Base-by-base conservation (phyloP, 768 basidiomycete genomes). In the Termitomyces sp. region DNA sequence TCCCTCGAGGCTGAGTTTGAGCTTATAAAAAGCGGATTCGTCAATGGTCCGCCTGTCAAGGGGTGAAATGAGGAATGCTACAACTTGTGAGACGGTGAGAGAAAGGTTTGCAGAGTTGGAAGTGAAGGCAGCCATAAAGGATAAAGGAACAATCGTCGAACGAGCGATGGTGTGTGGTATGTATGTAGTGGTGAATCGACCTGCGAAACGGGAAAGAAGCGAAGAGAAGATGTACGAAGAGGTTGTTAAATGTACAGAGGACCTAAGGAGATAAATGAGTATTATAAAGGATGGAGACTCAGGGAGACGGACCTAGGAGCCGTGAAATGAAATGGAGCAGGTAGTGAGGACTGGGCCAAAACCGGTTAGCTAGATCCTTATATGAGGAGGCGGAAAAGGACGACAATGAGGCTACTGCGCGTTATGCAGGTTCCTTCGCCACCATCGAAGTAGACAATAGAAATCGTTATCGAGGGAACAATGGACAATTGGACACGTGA, bases 41-140 rank as follows among this genome's bases (percentile, higher is more conserved):
- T 76, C n/a, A 86, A 71, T 70, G 77, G 71, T 53, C 70, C 64
- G 63, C 79, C 74, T 58, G 90, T 51, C 50, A 30, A 57, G 80
- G 56, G 86, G 82, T 34, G 80, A 78, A 37, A 86, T 89, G 69
- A 92, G 77, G 76, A 84, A 89, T 55, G 84, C 74, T 68, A 90
- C 79, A 68, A 85, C 85, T 64, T 91, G 86, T 58, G 86, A 78
- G 69, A 92, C 81, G 61, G 88, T 79, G 72, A 82, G 68, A 59
- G 85, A 76, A 69, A 92, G 83, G 63, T 70, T 77, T 63, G 78
- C 52, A 54, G 64, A 58, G 49, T 47, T 71, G 62, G 81, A 51
- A 27, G 17, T 12, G 35, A 27, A 11, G 40, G 62, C 50, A 61
- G 76, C 72, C 76, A 79, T 79, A 63, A 66, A 49, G 61, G 57